These are phyloP conservation scores for Suillus placidus DNA, from an alignment of 768 basidiomycete species.

Conservation along the genomic window DNA sequence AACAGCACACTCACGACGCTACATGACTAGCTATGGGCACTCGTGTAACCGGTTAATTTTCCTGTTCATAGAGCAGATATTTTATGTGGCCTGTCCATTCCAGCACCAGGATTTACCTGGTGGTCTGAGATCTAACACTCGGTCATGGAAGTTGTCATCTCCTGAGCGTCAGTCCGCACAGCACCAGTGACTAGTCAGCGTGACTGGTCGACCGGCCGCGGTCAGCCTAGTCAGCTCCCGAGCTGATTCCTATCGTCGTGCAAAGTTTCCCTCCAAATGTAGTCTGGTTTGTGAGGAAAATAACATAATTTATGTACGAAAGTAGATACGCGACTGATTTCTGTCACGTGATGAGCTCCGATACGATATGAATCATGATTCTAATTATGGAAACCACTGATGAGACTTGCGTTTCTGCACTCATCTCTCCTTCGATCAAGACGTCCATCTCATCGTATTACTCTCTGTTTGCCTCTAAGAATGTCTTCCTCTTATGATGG, in stretches of 20 bases:
- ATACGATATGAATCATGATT: neutral
- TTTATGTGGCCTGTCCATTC: too few species aligned
- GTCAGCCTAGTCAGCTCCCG: neutral
- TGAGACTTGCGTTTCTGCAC: slow-evolving; percentile 13
- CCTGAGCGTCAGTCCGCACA: neutral
- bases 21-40: neutral
- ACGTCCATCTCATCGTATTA: slow-evolving; percentile 26
- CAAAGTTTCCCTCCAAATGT: neutral
- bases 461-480: slow-evolving; percentile 15
- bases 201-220: too few species aligned
- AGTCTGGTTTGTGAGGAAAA: neutral
- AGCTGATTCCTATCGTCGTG: too few species aligned
- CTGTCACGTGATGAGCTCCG: slow-evolving; percentile 9
- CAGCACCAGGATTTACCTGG: too few species aligned
- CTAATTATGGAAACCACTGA: slow-evolving; percentile 12
- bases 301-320: neutral
- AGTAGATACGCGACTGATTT: neutral
- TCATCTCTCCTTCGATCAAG: slow-evolving; percentile 15
- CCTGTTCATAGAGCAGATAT: neutral
- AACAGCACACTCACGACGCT: neutral
- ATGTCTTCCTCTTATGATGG: slow-evolving; percentile 35
- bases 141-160: neutral
- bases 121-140: neutral
- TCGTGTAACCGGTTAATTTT: neutral
- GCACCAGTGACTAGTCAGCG: neutral